phyloP scores from a whole-genome alignment of 2,329 filamentous ascomycete species.

The Penicillium sp. region DNA sequence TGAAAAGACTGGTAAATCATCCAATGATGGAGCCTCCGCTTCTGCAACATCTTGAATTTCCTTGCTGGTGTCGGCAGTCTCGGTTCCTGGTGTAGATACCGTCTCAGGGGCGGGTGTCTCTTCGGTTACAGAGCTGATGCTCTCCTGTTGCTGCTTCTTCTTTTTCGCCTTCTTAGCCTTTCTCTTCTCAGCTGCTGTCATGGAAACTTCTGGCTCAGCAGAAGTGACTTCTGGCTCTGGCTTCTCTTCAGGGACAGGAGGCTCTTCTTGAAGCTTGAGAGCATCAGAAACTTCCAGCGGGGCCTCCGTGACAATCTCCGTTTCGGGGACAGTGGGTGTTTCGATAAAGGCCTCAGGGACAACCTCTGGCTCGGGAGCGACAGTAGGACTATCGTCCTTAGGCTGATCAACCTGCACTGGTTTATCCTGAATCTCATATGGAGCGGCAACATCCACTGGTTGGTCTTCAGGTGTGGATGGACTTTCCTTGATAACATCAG shows the following conservation, averaged over 20 bases:
- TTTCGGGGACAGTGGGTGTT: neutral
- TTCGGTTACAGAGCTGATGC: neutral
- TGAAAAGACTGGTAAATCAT: neutral
- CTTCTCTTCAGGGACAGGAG: neutral
- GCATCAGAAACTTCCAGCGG: neutral
- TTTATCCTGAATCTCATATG: slow-evolving; percentile 2
- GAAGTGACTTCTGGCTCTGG: slow-evolving; percentile 1
- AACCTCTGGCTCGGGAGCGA: neutral
- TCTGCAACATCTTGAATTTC: slow-evolving; percentile 5
- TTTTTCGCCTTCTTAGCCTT: slow-evolving; percentile 27
- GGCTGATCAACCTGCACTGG: slow-evolving; percentile 4
- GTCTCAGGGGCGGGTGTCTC: slow-evolving; percentile 11
- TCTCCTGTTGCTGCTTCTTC: slow-evolving; percentile 22
- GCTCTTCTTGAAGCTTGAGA: neutral
- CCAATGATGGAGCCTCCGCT: slow-evolving; percentile 2
- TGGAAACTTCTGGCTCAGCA: slow-evolving; percentile 16
- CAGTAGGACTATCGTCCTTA: neutral
- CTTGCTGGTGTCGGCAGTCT: slow-evolving; percentile 5
- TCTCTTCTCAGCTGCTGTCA: slow-evolving; percentile 23
- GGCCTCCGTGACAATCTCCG: slow-evolving; percentile 2
- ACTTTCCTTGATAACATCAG: slow-evolving; percentile 5
- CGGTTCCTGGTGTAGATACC: neutral
- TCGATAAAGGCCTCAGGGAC: slow-evolving; percentile 2
- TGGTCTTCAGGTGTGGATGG: slow-evolving; percentile 1
- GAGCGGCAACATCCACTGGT: neutral